These are phyloP conservation scores for Nannochloris sp. DNA, from an alignment of 139 green algal genomes.

Conservation along the genomic window DNA sequence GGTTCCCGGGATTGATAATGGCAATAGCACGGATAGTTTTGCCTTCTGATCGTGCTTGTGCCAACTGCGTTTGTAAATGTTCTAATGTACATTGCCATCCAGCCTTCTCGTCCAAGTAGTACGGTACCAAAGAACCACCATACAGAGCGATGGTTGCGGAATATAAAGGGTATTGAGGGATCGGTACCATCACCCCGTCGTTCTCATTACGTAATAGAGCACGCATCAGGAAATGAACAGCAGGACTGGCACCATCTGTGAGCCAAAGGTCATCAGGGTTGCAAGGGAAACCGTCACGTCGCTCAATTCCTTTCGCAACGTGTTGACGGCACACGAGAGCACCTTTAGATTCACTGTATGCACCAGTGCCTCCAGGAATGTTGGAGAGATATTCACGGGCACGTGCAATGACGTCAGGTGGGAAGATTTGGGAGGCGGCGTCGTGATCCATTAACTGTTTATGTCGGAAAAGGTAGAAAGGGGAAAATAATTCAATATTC, in stretches of 20 bases:
- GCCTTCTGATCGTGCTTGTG: constrained; percentile 26
- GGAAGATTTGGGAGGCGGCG: constrained; percentile 42
- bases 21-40: constrained; percentile 62
- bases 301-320: constrained; percentile 59
- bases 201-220: constrained; percentile 46
- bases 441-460: constrained; percentile 49
- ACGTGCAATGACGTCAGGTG: constrained; percentile 24
- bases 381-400: constrained; percentile 60
- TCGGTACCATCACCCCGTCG: constrained; percentile 50
- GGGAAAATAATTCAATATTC: too few species aligned
- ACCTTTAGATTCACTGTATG: constrained; percentile 81
- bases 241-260: constrained; percentile 71
- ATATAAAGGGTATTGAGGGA: constrained; percentile 84
- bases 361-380: constrained; percentile 71
- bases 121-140: constrained; percentile 79
- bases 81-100: constrained; percentile 66
- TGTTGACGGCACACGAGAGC: constrained; percentile 51
- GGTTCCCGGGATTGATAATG: constrained; percentile 96
- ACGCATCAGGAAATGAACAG: constrained; percentile 67
- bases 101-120: constrained; percentile 77
- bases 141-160: constrained; percentile 76
- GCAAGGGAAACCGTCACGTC: constrained; percentile 58
- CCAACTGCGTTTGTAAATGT: constrained; percentile 40
- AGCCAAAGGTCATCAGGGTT: constrained; percentile 73
- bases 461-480: background rate